Evolutionary conservation across 202 grass and related monocot genomes (phyloP).

Genomic region (Elaeis oleifera): DNA sequence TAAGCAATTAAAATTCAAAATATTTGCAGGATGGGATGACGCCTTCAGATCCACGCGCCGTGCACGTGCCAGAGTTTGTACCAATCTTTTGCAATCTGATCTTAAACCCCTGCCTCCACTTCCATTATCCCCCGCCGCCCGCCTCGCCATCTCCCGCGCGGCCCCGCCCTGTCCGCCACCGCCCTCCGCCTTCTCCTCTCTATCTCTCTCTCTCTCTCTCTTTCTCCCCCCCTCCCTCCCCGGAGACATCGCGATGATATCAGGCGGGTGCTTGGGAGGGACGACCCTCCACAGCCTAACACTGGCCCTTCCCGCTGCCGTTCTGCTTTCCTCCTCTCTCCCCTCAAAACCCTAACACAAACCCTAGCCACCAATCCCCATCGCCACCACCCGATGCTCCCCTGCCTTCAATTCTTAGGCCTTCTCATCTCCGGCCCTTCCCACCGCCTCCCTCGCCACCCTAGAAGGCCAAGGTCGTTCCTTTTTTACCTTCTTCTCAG

Average conservation of each 20-base stretch:
- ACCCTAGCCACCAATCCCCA: neutral
- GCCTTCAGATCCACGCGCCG: too few relatives aligned
- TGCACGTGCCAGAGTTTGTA: too few relatives aligned
- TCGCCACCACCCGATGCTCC: neutral
- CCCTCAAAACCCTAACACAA: slow-evolving; percentile 2
- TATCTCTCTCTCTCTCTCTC: too few relatives aligned
- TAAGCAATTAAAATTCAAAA: too few relatives aligned
- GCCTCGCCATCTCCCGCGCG: too few relatives aligned
- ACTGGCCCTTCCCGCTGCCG: slow-evolving; percentile 2
- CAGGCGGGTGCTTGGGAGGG: slow-evolving; percentile 5
- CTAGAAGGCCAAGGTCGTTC: slow-evolving; percentile 26
- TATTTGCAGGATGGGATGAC: too few relatives aligned
- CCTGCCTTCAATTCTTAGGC: slow-evolving; percentile 19
- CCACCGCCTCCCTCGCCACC: slow-evolving; percentile 8
- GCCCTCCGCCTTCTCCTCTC: too few relatives aligned
- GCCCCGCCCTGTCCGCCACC: too few relatives aligned
- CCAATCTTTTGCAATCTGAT: too few relatives aligned
- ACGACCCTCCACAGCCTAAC: slow-evolving; percentile 1
- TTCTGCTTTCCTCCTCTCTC: neutral
- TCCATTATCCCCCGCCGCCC: too few relatives aligned
- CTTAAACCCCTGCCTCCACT: too few relatives aligned
- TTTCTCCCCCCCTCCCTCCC: neutral
- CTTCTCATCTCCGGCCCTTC: slow-evolving; percentile 17
- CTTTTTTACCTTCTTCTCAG: neutral
- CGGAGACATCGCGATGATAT: neutral